Percentiles rank a stretch among this genome's conserved stretches.
These are phyloP conservation scores for Pezicula carpinea DNA, from an alignment of 2,329 filamentous ascomycete genomes.

Conservation along the genomic window DNA sequence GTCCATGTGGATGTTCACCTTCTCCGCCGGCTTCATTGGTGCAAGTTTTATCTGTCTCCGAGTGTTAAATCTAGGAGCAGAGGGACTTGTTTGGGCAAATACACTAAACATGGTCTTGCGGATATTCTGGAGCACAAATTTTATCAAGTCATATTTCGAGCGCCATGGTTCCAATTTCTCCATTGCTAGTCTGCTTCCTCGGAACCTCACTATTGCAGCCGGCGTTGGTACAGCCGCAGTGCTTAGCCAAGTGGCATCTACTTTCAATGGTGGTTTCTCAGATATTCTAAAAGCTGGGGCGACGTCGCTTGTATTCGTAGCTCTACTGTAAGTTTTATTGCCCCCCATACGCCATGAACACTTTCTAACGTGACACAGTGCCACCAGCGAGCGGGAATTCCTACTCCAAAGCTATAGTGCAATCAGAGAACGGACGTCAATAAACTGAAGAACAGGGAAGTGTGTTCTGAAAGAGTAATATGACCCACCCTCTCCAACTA, in stretches of 20 bases:
- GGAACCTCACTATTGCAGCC: constrained; percentile 36
- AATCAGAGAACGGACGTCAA: constrained; percentile 29
- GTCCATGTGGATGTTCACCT: constrained; percentile 77
- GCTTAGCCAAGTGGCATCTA: constrained; percentile 28
- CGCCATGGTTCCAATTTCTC: constrained; percentile 38
- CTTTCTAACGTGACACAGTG: constrained; percentile 32
- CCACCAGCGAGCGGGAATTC: constrained; percentile 49
- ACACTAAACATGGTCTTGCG: constrained; percentile 84
- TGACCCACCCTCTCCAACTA: too few relatives aligned
- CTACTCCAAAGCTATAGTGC: constrained; percentile 46
- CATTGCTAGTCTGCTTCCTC: constrained; percentile 39
- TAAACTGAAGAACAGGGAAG: background rate
- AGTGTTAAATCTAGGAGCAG: constrained; percentile 66
- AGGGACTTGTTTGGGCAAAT: constrained; percentile 81
- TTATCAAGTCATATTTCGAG: constrained; percentile 63
- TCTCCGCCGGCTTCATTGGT: constrained; percentile 70
- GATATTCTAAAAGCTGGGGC: constrained; percentile 42
- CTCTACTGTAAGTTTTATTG: constrained; percentile 53
- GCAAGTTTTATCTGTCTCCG: constrained; percentile 72
- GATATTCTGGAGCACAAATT: constrained; percentile 73
- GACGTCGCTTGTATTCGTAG: constrained; percentile 46
- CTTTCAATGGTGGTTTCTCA: constrained; percentile 21
- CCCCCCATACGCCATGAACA: constrained; percentile 4
- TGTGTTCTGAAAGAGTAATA: too few relatives aligned
- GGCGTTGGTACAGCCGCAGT: constrained; percentile 40